phyloP scores from a whole-genome alignment of 2,329 filamentous ascomycete genomes.

The Colletotrichum orbiculare region DNA sequence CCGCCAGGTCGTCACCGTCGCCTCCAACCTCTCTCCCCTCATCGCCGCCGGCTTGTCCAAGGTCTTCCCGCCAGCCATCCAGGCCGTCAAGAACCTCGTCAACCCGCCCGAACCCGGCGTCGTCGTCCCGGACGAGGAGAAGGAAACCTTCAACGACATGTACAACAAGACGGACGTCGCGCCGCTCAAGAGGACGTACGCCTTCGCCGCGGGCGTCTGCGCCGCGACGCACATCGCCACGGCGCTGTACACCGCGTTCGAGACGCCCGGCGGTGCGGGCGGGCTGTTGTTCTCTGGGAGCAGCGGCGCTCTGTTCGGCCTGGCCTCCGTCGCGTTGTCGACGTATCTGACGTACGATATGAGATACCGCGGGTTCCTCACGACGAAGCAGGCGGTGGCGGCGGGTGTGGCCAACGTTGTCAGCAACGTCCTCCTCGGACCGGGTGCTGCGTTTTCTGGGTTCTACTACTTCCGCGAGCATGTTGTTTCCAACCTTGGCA shows the following conservation, averaged over 20 bases:
- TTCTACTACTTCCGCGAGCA: conserved; percentile 24
- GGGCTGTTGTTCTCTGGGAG: conserved; percentile 27
- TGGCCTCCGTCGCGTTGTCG: not conserved
- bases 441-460: not conserved
- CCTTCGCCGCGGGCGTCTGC: not conserved
- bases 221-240: not conserved
- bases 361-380: conserved; percentile 4
- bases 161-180: conserved; percentile 16
- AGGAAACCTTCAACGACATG: conserved; percentile 5
- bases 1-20: not conserved
- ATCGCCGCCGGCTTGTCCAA: not conserved
- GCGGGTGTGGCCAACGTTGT: not conserved
- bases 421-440: not conserved
- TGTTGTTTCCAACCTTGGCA: not conserved
- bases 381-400: not conserved
- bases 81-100: not conserved
- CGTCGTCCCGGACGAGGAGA: not conserved
- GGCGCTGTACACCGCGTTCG: not conserved
- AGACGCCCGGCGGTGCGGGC: not conserved
- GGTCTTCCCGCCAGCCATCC: not conserved
- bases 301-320: not conserved
- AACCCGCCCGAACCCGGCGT: not conserved
- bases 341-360: conserved; percentile 1
- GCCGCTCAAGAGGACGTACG: conserved; percentile 11
- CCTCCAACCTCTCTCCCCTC: not conserved